These are phyloP conservation scores for Atkinsonella texensis DNA, from an alignment of 2,329 filamentous ascomycete genomes.

Conservation along the genomic window DNA sequence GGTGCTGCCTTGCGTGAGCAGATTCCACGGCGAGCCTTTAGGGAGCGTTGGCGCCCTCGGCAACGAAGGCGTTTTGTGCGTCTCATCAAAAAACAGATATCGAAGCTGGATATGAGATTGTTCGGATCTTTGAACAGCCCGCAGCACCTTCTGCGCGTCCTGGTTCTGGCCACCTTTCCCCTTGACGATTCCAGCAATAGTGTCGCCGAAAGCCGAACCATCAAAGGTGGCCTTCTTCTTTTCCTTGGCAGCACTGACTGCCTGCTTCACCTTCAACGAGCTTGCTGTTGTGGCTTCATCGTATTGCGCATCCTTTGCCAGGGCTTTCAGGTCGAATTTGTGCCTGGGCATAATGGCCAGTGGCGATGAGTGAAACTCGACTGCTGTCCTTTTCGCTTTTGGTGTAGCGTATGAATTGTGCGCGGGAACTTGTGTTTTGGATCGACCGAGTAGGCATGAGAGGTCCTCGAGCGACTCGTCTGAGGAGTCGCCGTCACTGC, in stretches of 20 bases:
- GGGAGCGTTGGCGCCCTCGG: slow-evolving; percentile 18
- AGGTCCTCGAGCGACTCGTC: slow-evolving; percentile 47
- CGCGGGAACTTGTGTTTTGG: slow-evolving; percentile 6
- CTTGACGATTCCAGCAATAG: slow-evolving; percentile 20
- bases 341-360: slow-evolving; percentile 41
- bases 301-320: slow-evolving; percentile 46
- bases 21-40: slow-evolving; percentile 31
- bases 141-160: slow-evolving; percentile 30
- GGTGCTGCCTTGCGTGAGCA: slow-evolving; percentile 32
- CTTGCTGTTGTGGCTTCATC: slow-evolving; percentile 49
- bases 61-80: slow-evolving; percentile 16
- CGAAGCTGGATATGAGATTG: slow-evolving; percentile 21
- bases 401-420: slow-evolving; percentile 28
- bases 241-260: slow-evolving; percentile 15
- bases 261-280: slow-evolving; percentile 29
- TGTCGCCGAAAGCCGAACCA: slow-evolving; percentile 2
- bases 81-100: slow-evolving; percentile 39
- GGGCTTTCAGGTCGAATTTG: slow-evolving; percentile 50
- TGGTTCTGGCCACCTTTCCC: slow-evolving; percentile 30
- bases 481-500: slow-evolving; percentile 39
- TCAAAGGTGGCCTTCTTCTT: not conserved
- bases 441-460: slow-evolving; percentile 18
- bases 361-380: slow-evolving; percentile 31
- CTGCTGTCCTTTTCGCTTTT: slow-evolving; percentile 33
- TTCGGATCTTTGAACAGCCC: slow-evolving; percentile 40